Percentiles rank a stretch among this genome's conserved stretches.
phyloP scores from a whole-genome alignment of 306 rosid genomes.

The Dryas alaskensis region DNA sequence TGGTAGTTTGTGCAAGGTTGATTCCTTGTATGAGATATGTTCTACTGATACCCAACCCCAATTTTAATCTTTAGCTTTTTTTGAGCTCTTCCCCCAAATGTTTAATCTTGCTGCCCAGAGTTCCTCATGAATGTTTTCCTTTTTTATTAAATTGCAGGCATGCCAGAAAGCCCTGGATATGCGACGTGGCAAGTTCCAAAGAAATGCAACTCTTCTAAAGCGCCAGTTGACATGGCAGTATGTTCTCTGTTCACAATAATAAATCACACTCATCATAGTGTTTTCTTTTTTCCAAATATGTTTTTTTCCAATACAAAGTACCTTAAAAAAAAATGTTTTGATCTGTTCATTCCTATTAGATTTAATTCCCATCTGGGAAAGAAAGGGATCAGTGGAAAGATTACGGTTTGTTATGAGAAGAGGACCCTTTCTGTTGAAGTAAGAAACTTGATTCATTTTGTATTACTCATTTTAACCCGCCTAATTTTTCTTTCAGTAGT shows the following conservation, averaged over 20 bases:
- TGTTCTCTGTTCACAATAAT: constrained; percentile 17
- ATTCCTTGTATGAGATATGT: background rate
- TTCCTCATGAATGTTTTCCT: background rate
- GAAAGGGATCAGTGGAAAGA: constrained; percentile 84
- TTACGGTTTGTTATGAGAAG: constrained; percentile 61
- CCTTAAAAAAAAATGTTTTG: too few species aligned
- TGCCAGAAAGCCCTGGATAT: constrained; percentile 55
- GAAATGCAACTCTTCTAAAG: constrained; percentile 60
- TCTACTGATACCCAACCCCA: background rate
- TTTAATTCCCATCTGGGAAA: constrained; percentile 74
- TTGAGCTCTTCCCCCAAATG: background rate
- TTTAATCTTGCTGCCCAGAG: background rate
- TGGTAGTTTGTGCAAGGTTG: background rate
- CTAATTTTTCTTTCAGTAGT: background rate
- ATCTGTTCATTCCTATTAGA: constrained; percentile 40
- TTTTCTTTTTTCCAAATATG: background rate
- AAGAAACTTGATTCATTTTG: constrained; percentile 21
- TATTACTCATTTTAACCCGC: background rate
- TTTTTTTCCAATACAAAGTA: background rate
- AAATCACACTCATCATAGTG: background rate
- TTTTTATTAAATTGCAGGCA: constrained; percentile 44
- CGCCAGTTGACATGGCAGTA: constrained; percentile 88
- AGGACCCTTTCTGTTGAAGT: constrained; percentile 82
- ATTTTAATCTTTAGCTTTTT: background rate
- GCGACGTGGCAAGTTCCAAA: constrained; percentile 53